Evolutionary conservation across 257 asterid species (phyloP), one percentile per base, ranked within the genome.

Genomic region (Solanum corneliomulleri): DNA sequence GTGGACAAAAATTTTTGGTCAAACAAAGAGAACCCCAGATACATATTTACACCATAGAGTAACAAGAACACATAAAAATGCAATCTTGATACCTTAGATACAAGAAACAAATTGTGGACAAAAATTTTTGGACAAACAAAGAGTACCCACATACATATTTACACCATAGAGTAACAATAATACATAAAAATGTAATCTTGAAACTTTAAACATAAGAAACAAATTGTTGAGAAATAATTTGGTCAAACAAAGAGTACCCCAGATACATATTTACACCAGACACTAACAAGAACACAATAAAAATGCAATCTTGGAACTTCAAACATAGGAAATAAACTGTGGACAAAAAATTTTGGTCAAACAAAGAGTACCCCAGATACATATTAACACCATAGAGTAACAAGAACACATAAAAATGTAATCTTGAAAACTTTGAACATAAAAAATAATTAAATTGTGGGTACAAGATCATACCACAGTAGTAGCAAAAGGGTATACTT

Each of bases 381-480:
- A 74, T 74, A 41, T 23, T 41, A 23, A 75, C 58, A 23, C 23
- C 35, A 75, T 2, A 41, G 1, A 75, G 58, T 41, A 23, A 9
- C 16, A 88, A 86, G 86, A 62, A n/a, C 64, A 69, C 56, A 88
- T 78, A 80, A 91, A 89, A 60, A 81, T 75, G 86, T 2, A 56
- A 72, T 64, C 76, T 86, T 87, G 86, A 89, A 87, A 68, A 18
- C 11, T 56, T 56, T 60, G 76, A 88, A 89, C 76, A 90, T 78
- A 37, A 13, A 16, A 16, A 41, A n/a, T 3, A 42, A 74, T 11
- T 8, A 77, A 77, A n/a, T 78, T 78, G 84, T 78, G 41, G 27
- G 15, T 45, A 25, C 27, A 47, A 80, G 20, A 31, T 85, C 92
- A 88, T 88, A 90, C 94, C 93, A 88, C 87, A 88, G 84, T 18